phyloP scores from a whole-genome alignment of 805 yeast species.

The Saccharomyces kudriavzevii region DNA sequence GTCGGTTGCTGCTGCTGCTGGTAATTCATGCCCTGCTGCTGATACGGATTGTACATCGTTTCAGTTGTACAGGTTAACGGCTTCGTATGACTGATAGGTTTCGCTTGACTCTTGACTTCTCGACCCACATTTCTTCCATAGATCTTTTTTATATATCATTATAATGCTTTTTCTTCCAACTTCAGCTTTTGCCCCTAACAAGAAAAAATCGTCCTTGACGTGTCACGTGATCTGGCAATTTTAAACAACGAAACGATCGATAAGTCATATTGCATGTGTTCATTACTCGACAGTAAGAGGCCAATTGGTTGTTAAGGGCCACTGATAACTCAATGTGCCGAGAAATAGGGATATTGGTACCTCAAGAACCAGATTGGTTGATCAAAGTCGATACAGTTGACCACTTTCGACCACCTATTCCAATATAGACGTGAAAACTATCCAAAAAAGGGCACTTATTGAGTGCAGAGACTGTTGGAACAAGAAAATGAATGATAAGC shows the following conservation, averaged over 20 bases:
- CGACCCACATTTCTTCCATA: neutral
- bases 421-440: no score
- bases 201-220: neutral
- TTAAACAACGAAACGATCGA: neutral
- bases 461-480: no score
- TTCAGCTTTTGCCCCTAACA: neutral
- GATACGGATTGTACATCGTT: conserved; percentile 8
- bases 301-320: neutral
- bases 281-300: neutral
- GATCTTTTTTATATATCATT: neutral
- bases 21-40: conserved; percentile 6
- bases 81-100: neutral
- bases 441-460: no score
- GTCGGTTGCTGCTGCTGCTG: conserved; percentile 2
- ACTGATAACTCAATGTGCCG: no score
- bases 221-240: neutral
- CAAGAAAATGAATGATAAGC: neutral
- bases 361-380: neutral
- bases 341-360: neutral
- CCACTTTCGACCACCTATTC: no score
- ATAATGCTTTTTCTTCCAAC: neutral
- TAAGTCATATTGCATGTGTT: neutral
- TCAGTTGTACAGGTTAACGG: conserved; percentile 1
- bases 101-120: neutral
- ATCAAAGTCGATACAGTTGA: neutral